Conservation (phyloP, 2,329 filamentous ascomycete species). For the Ilyonectria robusta region DNA sequence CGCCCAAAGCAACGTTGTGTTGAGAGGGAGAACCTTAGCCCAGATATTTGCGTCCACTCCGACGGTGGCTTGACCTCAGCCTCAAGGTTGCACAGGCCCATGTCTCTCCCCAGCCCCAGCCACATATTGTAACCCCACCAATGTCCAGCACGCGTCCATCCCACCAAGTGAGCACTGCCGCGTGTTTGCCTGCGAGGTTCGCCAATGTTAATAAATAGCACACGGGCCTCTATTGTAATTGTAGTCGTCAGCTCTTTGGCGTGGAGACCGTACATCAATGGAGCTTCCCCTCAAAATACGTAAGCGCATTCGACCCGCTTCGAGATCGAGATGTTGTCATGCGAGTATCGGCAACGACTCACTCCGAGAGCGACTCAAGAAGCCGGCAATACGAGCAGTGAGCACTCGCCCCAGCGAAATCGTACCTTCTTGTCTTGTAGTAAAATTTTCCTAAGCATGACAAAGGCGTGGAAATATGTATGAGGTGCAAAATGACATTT, state of each 20-base stretch:
- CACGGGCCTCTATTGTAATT: constrained; percentile 5
- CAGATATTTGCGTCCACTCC: constrained; percentile 5
- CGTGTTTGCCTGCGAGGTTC: background rate
- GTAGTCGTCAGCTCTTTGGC: background rate
- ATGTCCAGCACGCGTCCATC: background rate
- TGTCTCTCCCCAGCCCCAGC: constrained; percentile 21
- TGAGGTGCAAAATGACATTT: background rate
- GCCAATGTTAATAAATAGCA: constrained; percentile 27
- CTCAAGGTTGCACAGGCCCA: constrained; percentile 1
- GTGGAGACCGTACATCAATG: background rate
- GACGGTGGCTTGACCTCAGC: constrained; percentile 36
- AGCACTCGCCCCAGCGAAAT: constrained; percentile 3
- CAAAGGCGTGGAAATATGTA: constrained; percentile 4
- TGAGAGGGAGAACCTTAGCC: constrained; percentile 33
- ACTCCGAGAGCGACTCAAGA: background rate
- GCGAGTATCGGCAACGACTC: background rate
- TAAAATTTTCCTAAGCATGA: constrained; percentile 9
- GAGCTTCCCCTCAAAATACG: background rate
- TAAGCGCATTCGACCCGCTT: background rate
- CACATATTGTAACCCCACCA: background rate
- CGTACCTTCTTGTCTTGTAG: background rate
- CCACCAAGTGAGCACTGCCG: constrained; percentile 11
- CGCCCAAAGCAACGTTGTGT: constrained; percentile 43
- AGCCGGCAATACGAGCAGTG: background rate
- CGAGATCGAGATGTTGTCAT: background rate